These are phyloP conservation scores for Ceratocystis destructans DNA, from an alignment of 2,329 filamentous ascomycete species.

Conservation along the genomic window DNA sequence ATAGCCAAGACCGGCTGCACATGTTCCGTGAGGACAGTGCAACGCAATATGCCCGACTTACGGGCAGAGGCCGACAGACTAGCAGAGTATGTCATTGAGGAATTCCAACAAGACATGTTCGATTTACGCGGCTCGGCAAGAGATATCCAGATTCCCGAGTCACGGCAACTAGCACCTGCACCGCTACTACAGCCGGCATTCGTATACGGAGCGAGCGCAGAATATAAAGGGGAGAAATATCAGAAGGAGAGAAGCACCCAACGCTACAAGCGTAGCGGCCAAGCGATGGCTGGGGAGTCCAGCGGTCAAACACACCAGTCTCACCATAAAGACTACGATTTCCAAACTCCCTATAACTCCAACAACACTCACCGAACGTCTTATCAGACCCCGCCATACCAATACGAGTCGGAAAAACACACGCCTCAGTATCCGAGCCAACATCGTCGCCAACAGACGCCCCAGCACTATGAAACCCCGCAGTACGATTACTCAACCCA, in stretches of 20 bases:
- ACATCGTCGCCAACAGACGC: not conserved
- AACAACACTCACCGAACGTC: not conserved
- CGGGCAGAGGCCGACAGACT: slow-evolving; percentile 15
- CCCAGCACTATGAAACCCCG: not conserved
- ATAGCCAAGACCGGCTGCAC: slow-evolving; percentile 17
- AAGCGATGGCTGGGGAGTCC: not conserved
- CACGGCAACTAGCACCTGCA: not conserved
- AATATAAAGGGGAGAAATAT: not conserved
- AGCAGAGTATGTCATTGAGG: slow-evolving; percentile 16
- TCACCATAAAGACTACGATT: not conserved
- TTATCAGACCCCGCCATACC: not conserved
- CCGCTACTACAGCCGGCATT: not conserved
- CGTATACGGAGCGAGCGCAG: not conserved
- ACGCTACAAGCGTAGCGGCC: not conserved
- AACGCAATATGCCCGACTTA: slow-evolving; percentile 15
- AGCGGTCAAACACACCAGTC: not conserved
- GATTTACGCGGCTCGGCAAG: not conserved
- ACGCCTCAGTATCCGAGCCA: not conserved
- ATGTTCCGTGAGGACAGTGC: slow-evolving; percentile 17
- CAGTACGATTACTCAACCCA: not conserved
- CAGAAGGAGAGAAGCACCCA: not conserved
- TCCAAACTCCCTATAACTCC: not conserved
- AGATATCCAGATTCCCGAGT: not conserved
- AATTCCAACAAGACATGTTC: slow-evolving; percentile 16
- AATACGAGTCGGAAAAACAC: not conserved